Conservation (phyloP, 768 basidiomycete genomes). For the Clathrus columnatus region DNA sequence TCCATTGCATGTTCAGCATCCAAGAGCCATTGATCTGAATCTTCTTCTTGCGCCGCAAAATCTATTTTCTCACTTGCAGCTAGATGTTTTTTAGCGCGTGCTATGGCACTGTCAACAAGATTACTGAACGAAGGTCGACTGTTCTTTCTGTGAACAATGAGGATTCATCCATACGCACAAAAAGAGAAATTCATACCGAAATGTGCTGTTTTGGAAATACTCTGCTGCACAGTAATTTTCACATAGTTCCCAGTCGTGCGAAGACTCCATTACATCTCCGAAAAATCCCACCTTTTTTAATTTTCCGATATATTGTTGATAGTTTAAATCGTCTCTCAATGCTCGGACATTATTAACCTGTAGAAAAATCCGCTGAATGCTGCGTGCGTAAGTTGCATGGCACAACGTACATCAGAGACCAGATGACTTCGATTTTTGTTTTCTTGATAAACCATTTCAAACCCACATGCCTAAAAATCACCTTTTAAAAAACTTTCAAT, state of each 20-base stretch:
- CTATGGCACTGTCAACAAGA: slow-evolving; percentile 57
- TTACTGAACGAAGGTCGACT: slow-evolving; percentile 69
- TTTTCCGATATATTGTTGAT: slow-evolving; percentile 59
- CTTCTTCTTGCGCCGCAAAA: slow-evolving; percentile 39
- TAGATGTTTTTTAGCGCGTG: slow-evolving; percentile 26
- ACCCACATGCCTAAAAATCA: slow-evolving; percentile 68
- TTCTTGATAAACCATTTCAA: slow-evolving; percentile 93
- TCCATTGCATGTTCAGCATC: slow-evolving; percentile 70
- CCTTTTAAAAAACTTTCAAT: not conserved
- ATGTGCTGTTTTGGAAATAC: slow-evolving; percentile 54
- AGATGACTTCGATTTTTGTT: slow-evolving; percentile 53
- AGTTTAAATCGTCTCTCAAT: slow-evolving; percentile 58
- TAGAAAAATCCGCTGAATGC: not conserved
- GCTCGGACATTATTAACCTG: slow-evolving; percentile 61
- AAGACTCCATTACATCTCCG: slow-evolving; percentile 66
- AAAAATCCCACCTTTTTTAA: slow-evolving; percentile 68
- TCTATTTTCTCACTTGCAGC: slow-evolving; percentile 12
- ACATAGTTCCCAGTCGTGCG: slow-evolving; percentile 60
- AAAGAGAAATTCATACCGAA: slow-evolving; percentile 35
- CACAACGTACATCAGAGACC: slow-evolving; percentile 24
- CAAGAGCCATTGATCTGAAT: slow-evolving; percentile 80
- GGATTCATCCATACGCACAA: not conserved
- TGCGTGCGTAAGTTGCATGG: not conserved
- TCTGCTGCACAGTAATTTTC: slow-evolving; percentile 62
- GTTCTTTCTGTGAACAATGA: slow-evolving; percentile 34